Evolutionary conservation across 148 eudicot genomes (phyloP).

Genomic region (Rhododendron vialii): DNA sequence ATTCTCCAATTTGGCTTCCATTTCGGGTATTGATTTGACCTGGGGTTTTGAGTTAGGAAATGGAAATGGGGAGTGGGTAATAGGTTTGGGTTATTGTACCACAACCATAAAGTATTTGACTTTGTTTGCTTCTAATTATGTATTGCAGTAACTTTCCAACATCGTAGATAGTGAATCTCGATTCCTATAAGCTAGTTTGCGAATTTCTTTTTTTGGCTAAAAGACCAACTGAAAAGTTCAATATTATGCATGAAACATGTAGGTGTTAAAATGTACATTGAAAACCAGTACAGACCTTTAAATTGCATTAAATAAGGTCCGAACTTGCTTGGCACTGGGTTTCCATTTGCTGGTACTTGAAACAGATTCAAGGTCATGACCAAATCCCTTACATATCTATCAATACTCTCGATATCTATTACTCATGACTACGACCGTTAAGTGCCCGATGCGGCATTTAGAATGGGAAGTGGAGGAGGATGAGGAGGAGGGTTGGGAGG

Average conservation of each 20-base stretch:
- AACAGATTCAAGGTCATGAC: neutral
- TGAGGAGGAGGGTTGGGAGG: constrained; percentile 30
- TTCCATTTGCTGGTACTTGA: neutral
- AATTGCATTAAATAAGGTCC: neutral
- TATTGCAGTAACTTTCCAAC: neutral
- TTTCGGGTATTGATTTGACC: neutral
- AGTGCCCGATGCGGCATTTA: neutral
- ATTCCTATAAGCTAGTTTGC: neutral
- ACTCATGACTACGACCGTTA: neutral
- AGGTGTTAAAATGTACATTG: neutral
- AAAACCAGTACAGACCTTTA: neutral
- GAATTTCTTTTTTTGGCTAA: neutral
- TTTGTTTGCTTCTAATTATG: neutral
- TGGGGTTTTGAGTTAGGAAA: neutral
- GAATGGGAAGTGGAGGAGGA: constrained; percentile 28
- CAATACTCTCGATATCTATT: neutral
- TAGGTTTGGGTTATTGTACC: neutral
- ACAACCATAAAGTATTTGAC: neutral
- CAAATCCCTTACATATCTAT: neutral
- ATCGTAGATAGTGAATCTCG: neutral
- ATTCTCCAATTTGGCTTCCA: neutral
- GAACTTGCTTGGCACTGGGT: neutral
- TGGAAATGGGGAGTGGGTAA: neutral
- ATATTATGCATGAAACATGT: neutral
- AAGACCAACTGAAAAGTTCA: neutral